Base-by-base conservation (phyloP, 2,329 filamentous ascomycete species). In the Alternaria novae-zelandiae region DNA sequence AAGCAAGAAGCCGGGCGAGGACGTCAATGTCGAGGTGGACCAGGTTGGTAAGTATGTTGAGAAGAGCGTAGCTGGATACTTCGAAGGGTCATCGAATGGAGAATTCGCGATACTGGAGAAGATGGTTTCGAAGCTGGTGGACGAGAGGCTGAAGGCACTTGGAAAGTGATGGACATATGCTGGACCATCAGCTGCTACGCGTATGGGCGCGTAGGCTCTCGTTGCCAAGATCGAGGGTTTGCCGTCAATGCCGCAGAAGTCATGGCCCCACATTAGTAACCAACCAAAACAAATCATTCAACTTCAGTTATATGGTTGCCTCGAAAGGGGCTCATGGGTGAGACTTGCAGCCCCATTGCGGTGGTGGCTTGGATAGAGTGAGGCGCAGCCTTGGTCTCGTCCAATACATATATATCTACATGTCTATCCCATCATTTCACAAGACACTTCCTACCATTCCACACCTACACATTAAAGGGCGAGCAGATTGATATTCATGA, bases 21-120 rank as follows among this genome's bases (percentile, higher is more conserved):
- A 89, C 54, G 92, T 97, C 65, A 97, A 97, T 76, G 88, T 97
- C 36, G 94, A 97, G 84, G 95, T 97, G 57, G 94, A 97, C 78
- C 93, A 97, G 84, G 88, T 91, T 6, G 89, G 89, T 55, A 95
- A 95, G 83, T 94, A 94, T 74, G 91, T 93, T 2, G 91, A 94
- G 84, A 97, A 97, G 88, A 95, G 92, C 67, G 89, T 97, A 60
- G 86, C 89, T 20, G 93, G 90, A 8, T 96, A 94, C 80, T 89
- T 97, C 64, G 85, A 88, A 56, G 85, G 85, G 5, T 81, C 79
- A n/a, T 82, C 83, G 15, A 83, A 84, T 61, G 84, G 85, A 30
- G 83, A 83, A 30, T 82, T 83, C 61, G 83, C 68, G 72, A 86
- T 75, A 80, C 66, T 86, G 68, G 83, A 84, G 74, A 85, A 84